A percentile compares a stretch with the other conserved stretches of the same genome.
phyloP scores from a whole-genome alignment of 225 moss, liverwort and hornwort genomes.

The Straminergon stramineum region DNA sequence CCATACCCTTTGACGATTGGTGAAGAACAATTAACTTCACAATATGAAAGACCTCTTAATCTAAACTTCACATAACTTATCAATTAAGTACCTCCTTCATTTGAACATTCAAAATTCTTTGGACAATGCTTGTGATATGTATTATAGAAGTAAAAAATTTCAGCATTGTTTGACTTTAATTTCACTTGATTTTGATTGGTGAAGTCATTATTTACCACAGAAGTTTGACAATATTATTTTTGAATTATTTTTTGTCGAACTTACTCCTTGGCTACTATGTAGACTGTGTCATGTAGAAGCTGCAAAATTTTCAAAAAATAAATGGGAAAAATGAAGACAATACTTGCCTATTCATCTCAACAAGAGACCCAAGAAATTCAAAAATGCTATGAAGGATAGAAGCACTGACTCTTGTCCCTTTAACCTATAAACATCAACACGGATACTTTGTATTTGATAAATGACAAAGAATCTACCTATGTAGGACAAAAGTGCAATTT shows the following conservation, averaged over 20 bases:
- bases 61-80: background rate
- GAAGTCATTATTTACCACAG: background rate
- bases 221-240: background rate
- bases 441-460: no score
- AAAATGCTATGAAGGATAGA: background rate
- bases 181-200: background rate
- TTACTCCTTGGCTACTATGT: fast-evolving
- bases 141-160: background rate
- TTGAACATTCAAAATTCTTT: background rate
- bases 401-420: background rate
- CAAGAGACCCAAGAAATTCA: background rate
- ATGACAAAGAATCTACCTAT: no score
- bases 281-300: background rate
- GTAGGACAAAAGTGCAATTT: no score
- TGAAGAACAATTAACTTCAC: background rate
- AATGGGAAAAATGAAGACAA: background rate
- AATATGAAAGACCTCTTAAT: background rate
- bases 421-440: no score
- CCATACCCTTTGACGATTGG: background rate
- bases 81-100: background rate
- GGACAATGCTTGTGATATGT: background rate
- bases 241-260: background rate
- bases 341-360: background rate
- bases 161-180: background rate
- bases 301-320: background rate